phyloP scores from a whole-genome alignment of 352 stramenopile genomes.

The Pythium volutum region DNA sequence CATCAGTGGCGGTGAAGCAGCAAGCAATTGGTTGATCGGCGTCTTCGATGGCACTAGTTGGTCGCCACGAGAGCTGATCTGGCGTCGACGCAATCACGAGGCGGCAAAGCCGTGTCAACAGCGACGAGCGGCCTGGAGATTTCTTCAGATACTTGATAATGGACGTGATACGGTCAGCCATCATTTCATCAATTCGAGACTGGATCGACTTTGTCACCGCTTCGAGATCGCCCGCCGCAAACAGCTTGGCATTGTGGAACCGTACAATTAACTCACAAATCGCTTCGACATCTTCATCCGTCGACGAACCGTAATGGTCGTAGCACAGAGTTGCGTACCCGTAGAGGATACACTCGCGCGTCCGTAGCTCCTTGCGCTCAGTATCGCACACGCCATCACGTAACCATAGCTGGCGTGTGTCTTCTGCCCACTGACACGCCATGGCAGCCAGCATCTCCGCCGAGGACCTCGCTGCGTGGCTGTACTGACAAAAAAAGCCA shows the following conservation, averaged over 20 bases:
- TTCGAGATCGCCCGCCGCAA: slow-evolving; percentile 9
- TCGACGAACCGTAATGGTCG: slow-evolving; percentile 13
- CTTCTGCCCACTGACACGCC: slow-evolving; percentile 27
- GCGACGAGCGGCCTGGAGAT: neutral
- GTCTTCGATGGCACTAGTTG: neutral
- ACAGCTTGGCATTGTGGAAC: slow-evolving; percentile 36
- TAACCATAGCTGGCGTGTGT: slow-evolving; percentile 7
- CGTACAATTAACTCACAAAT: slow-evolving; percentile 44
- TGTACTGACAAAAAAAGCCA: slow-evolving; percentile 31
- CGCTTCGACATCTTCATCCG: slow-evolving; percentile 16
- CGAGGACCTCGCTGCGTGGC: slow-evolving; percentile 5
- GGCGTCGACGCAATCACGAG: slow-evolving; percentile 2
- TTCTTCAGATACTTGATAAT: neutral
- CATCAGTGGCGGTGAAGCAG: slow-evolving; percentile 34
- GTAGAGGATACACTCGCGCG: slow-evolving; percentile 44
- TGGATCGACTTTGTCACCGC: neutral
- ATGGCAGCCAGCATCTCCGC: slow-evolving; percentile 28
- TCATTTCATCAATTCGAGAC: slow-evolving; percentile 31
- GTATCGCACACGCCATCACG: neutral
- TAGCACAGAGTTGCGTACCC: slow-evolving; percentile 33
- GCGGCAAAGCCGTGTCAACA: slow-evolving; percentile 1
- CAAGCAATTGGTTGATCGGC: slow-evolving; percentile 13
- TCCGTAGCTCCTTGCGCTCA: slow-evolving; percentile 26
- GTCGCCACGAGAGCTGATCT: slow-evolving; percentile 24
- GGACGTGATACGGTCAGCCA: slow-evolving; percentile 24